Conservation (phyloP, 257 asterid species). For the Penstemon davidsonii region DNA sequence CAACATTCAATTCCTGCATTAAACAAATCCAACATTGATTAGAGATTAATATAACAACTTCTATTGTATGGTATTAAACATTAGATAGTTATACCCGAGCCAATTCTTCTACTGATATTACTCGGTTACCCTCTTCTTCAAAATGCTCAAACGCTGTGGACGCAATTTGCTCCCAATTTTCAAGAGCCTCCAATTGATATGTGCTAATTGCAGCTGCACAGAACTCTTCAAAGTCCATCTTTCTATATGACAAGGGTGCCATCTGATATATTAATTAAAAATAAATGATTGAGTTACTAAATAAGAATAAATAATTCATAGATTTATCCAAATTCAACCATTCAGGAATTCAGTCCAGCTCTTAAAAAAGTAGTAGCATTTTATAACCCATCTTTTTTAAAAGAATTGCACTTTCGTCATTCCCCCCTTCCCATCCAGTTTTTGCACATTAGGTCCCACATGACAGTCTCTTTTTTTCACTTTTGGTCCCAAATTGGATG, state of each 20-base stretch:
- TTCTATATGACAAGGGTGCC: conserved; percentile 69
- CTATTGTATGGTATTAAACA: neutral
- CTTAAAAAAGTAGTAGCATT: no score
- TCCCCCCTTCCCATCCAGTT: no score
- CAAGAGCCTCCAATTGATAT: conserved; percentile 82
- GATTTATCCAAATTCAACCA: neutral
- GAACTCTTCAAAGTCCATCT: conserved; percentile 82
- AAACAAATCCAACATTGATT: neutral
- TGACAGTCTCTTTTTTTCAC: no score
- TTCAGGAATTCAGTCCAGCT: neutral
- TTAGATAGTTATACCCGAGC: conserved; percentile 55
- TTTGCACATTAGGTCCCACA: no score
- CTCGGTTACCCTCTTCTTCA: conserved; percentile 81
- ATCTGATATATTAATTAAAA: conserved; percentile 41
- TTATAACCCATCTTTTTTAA: no score
- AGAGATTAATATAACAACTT: neutral
- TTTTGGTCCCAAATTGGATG: no score
- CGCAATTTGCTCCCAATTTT: conserved; percentile 80
- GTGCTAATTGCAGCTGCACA: conserved; percentile 91
- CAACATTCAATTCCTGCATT: conserved; percentile 81
- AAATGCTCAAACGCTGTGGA: conserved; percentile 68
- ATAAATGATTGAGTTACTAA: neutral
- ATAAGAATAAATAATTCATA: neutral
- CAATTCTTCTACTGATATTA: conserved; percentile 75
- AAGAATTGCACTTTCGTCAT: no score